These are phyloP conservation scores for Apiospora phragmitis DNA, from an alignment of 2,329 filamentous ascomycete genomes.

Conservation along the genomic window DNA sequence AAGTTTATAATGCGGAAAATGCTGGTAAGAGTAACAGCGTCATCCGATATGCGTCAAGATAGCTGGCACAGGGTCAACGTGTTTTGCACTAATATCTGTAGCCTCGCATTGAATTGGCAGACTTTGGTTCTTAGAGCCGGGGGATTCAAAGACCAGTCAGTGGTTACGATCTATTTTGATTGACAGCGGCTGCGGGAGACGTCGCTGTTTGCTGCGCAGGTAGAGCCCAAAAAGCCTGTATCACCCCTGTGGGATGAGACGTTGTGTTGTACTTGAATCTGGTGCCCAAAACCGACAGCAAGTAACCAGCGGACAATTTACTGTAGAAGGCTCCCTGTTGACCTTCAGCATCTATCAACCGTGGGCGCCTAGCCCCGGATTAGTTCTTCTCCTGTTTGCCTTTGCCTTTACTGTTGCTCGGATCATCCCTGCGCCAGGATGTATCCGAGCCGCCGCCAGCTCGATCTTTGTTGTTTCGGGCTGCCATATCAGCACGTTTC, in stretches of 20 bases:
- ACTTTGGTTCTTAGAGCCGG: no score
- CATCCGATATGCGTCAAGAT: background rate
- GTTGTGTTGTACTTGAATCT: no score
- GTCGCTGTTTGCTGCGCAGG: background rate
- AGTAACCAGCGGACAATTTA: background rate
- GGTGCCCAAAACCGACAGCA: no score
- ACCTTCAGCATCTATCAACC: background rate
- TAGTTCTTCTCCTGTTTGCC: background rate
- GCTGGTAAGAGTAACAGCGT: background rate
- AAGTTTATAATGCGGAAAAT: background rate
- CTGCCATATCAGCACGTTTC: constrained; percentile 20
- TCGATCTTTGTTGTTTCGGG: constrained; percentile 3
- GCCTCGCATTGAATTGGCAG: no score
- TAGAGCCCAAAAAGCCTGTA: background rate
- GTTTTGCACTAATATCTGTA: no score
- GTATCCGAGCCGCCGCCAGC: background rate
- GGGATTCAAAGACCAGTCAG: no score
- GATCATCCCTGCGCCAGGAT: background rate
- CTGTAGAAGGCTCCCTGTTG: background rate
- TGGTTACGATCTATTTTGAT: no score
- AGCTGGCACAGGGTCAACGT: no score
- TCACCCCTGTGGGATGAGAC: background rate
- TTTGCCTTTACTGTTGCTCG: background rate
- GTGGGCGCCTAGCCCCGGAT: background rate
- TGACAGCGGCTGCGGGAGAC: background rate